Conservation (phyloP, 148 eudicot genomes). For the Nepenthes mirabilis region DNA sequence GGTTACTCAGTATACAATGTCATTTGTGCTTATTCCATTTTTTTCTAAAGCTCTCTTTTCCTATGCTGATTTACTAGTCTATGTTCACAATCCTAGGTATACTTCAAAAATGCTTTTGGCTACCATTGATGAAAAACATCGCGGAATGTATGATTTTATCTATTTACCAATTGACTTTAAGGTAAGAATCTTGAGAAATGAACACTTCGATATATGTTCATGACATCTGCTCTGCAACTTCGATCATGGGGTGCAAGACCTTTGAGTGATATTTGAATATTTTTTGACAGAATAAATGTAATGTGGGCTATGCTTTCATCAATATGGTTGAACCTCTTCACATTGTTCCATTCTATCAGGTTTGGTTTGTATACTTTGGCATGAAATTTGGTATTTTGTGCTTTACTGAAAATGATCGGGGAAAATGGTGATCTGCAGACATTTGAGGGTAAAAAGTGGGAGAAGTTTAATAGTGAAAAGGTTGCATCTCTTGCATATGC, state of each 20-base stretch:
- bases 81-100: slow-evolving; percentile 29
- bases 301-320: slow-evolving; percentile 80
- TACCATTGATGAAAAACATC: slow-evolving; percentile 54
- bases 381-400: neutral
- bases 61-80: neutral
- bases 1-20: neutral
- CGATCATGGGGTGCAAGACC: neutral
- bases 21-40: neutral
- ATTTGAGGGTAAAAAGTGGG: slow-evolving; percentile 68
- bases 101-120: slow-evolving; percentile 72
- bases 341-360: slow-evolving; percentile 55
- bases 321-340: slow-evolving; percentile 61
- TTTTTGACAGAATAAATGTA: slow-evolving; percentile 66
- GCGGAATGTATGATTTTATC: slow-evolving; percentile 63
- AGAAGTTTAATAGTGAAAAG: slow-evolving; percentile 77
- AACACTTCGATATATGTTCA: neutral
- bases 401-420: slow-evolving; percentile 1
- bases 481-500: slow-evolving; percentile 72
- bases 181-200: slow-evolving; percentile 15
- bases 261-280: neutral
- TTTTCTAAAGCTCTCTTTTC: neutral
- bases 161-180: slow-evolving; percentile 76
- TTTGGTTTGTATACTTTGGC: slow-evolving; percentile 14
- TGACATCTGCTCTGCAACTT: neutral
- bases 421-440: slow-evolving; percentile 29